phyloP scores from a whole-genome alignment of 352 stramenopile genomes.

The Paralagenidium karlingii region DNA sequence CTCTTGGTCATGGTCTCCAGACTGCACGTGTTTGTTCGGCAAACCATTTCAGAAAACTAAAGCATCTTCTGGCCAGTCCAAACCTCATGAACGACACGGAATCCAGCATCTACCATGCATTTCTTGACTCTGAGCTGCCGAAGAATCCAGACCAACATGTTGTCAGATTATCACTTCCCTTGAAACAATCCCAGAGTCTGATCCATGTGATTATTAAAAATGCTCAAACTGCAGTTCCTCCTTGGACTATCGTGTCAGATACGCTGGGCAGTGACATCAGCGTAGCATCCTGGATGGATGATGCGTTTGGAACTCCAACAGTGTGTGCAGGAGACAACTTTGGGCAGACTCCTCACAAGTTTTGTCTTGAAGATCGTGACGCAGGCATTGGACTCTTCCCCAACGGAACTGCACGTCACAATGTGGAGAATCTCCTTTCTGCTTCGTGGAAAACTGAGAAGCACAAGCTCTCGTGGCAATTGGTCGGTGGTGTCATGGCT shows the following conservation, averaged over 20 bases:
- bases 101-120: conserved; percentile 27
- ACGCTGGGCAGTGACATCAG: conserved; percentile 47
- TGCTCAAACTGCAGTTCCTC: conserved; percentile 31
- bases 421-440: conserved; percentile 69
- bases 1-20: conserved; percentile 30
- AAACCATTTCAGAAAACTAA: conserved; percentile 28
- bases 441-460: conserved; percentile 14
- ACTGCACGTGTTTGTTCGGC: conserved; percentile 50
- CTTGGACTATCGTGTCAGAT: conserved; percentile 48
- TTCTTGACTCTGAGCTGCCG: conserved; percentile 26
- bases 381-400: conserved; percentile 19
- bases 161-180: conserved; percentile 12
- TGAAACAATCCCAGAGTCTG: conserved; percentile 12
- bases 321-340: conserved; percentile 64
- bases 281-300: conserved; percentile 72
- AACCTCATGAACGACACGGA: conserved; percentile 18
- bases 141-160: conserved; percentile 10
- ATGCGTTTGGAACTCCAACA: conserved; percentile 48
- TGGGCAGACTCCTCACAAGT: conserved; percentile 17
- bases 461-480: not conserved
- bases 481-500: not conserved
- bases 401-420: conserved; percentile 45
- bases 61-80: conserved; percentile 19
- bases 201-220: conserved; percentile 36
- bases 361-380: conserved; percentile 35